Percentiles rank a stretch among this genome's conserved stretches.
Conservation (phyloP, 2,329 filamentous ascomycete genomes). For the Colletotrichum neosansevieriae region DNA sequence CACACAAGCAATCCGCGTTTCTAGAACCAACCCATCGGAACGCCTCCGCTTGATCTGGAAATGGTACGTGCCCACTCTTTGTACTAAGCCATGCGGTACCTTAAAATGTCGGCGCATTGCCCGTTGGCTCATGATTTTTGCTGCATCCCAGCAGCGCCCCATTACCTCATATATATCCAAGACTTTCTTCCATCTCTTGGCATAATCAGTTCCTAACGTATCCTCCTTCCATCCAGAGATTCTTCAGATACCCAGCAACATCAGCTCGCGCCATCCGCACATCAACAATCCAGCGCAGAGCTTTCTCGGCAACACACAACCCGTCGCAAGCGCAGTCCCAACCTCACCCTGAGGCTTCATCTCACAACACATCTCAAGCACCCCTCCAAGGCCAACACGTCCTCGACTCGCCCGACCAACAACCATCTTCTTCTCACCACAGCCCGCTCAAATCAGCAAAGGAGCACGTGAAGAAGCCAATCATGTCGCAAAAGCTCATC, state of each 20-base stretch:
- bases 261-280: conserved; percentile 12
- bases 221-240: conserved; percentile 2
- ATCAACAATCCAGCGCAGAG: conserved; percentile 20
- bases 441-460: conserved; percentile 9
- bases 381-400: conserved; percentile 26
- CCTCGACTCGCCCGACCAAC: conserved; percentile 35
- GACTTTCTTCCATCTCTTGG: not conserved
- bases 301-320: conserved; percentile 31
- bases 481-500: conserved; percentile 74
- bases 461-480: conserved; percentile 36
- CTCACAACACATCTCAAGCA: conserved; percentile 23
- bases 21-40: conserved; percentile 19
- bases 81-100: conserved; percentile 1
- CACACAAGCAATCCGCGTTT: conserved; percentile 15
- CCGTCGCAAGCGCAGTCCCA: conserved; percentile 30
- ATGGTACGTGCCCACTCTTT: conserved; percentile 30
- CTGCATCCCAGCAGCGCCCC: conserved; percentile 16
- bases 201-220: conserved; percentile 1
- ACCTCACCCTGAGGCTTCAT: conserved; percentile 12
- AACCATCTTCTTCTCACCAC: not conserved
- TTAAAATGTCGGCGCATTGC: not conserved
- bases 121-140: not conserved
- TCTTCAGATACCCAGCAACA: conserved; percentile 20
- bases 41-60: conserved; percentile 17
- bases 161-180: conserved; percentile 32